These are phyloP conservation scores for Saccharomyces pastorianus DNA, from an alignment of 1,139 yeast species.

Conservation along the genomic window DNA sequence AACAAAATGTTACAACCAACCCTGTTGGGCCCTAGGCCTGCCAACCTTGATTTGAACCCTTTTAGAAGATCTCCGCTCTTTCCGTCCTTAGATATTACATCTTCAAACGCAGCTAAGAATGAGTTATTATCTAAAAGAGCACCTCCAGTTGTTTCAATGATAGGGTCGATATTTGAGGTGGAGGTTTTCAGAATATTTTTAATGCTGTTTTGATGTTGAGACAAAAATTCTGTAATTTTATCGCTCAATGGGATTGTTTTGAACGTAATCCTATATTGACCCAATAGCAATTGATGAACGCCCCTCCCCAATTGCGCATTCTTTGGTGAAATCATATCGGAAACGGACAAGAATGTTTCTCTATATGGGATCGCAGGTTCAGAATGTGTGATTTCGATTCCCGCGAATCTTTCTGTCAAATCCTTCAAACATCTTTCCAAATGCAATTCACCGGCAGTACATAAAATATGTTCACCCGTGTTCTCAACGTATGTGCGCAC, in stretches of 20 bases:
- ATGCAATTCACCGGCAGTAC: constrained; percentile 92
- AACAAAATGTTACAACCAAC: constrained; percentile 74
- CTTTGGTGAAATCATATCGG: constrained; percentile 41
- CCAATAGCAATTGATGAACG: constrained; percentile 37
- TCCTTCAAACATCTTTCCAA: constrained; percentile 86
- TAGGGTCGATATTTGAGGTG: constrained; percentile 10
- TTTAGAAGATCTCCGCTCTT: constrained; percentile 21
- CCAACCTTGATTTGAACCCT: constrained; percentile 36
- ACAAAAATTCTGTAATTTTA: constrained; percentile 43
- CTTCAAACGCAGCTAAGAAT: constrained; percentile 33
- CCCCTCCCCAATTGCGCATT: constrained; percentile 38
- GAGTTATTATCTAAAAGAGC: constrained; percentile 20
- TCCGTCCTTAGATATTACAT: constrained; percentile 25
- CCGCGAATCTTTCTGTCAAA: constrained; percentile 84
- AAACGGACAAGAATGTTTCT: constrained; percentile 59
- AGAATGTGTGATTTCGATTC: constrained; percentile 75
- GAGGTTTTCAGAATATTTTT: constrained; percentile 23
- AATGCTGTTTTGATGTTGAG: constrained; percentile 39
- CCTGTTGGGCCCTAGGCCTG: constrained; percentile 71
- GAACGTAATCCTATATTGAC: constrained; percentile 41
- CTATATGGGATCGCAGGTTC: constrained; percentile 93
- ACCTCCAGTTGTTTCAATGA: constrained; percentile 15
- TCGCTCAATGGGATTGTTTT: constrained; percentile 53
- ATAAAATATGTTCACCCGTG: constrained; percentile 82
- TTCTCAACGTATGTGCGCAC: constrained; percentile 80